Evolutionary conservation across 2,329 filamentous ascomycete genomes (phyloP), one percentile per base, ranked within the genome.

Genomic region (Fusarium keratoplasticum): DNA sequence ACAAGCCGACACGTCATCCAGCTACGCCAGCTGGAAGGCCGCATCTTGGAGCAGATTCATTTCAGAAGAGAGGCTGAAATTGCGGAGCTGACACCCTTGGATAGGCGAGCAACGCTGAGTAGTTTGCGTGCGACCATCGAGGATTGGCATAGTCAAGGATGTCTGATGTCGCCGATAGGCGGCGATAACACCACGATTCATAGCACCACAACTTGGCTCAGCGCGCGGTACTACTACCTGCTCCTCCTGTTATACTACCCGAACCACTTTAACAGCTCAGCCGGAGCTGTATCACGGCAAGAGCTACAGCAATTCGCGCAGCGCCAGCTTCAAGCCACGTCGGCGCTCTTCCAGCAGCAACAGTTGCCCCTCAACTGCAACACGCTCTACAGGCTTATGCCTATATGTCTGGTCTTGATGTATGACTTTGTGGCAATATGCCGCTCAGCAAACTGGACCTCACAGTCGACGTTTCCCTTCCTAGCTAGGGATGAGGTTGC

Each of bases 111-210:
- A 20, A 76, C 81, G 5, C 44, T 81, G 2, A 77, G 79, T 14
- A 74, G 79, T 25, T 75, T 84, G n/a, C 78, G 82, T 7, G 74
- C 80, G n/a, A 78, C 82, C n/a, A 83, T 86, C 18, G 83, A 85
- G 47, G 80, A 84, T 66, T 85, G 84, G 83, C 85, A 85, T 67
- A 84, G 80, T 64, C 81, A 81, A 44, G 84, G 83, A 2, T 85
- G 82, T 55, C 79, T 86, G 1, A 73, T 85, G 25, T 82, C 81
- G 3, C 80, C 82, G 0, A 75, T 80, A 18, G 82, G 84, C 36
- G 74, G 80, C 0, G 83, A 85, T 70, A 82, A 84, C 54, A 75
- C 84, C 2, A 80, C 83, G 8, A 83, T 85, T 22, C 84, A 85
- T 69, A 84, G 79, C 55, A 82, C 81, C 1, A 81, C 84, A 22